Evolutionary conservation across 1,139 yeast species (phyloP).

Genomic region (Saccharomyces hybrid): DNA sequence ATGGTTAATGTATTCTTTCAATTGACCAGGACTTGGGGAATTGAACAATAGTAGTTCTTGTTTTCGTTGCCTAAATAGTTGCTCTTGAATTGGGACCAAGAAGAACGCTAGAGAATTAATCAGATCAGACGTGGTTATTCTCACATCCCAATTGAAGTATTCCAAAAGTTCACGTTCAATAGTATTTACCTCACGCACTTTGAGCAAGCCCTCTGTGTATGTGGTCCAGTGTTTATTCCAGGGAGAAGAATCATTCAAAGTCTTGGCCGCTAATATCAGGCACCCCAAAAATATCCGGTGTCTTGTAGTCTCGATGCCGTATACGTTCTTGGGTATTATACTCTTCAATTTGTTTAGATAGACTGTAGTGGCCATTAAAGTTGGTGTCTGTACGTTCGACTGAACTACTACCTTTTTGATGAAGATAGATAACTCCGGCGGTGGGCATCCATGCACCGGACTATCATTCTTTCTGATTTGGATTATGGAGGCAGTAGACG

Average conservation of each 20-base stretch:
- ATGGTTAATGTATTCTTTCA: constrained; percentile 43
- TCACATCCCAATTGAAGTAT: constrained; percentile 77
- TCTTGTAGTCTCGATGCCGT: constrained; percentile 89
- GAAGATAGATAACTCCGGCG: constrained; percentile 46
- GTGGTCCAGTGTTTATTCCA: constrained; percentile 92
- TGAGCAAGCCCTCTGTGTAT: constrained; percentile 77
- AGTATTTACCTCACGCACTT: constrained; percentile 74
- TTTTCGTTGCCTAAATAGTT: constrained; percentile 11
- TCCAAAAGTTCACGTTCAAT: constrained; percentile 82
- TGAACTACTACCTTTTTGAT: constrained; percentile 65
- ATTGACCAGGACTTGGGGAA: constrained; percentile 12
- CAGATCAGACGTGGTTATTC: constrained; percentile 63
- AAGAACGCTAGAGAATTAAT: constrained; percentile 64
- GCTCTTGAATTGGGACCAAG: constrained; percentile 56
- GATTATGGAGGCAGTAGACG: constrained; percentile 75
- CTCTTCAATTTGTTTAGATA: constrained; percentile 72
- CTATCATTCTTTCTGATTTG: constrained; percentile 38
- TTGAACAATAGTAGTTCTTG: constrained; percentile 16
- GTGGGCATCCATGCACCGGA: constrained; percentile 14
- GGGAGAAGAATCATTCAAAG: constrained; percentile 86
- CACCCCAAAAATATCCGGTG: constrained; percentile 89
- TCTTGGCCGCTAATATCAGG: constrained; percentile 81
- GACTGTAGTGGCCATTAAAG: constrained; percentile 84
- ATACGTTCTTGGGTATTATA: constrained; percentile 78
- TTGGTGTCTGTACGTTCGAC: constrained; percentile 91